Evolutionary conservation across 345 rosid species (phyloP).

Genomic region (Eucalyptus curtisii): DNA sequence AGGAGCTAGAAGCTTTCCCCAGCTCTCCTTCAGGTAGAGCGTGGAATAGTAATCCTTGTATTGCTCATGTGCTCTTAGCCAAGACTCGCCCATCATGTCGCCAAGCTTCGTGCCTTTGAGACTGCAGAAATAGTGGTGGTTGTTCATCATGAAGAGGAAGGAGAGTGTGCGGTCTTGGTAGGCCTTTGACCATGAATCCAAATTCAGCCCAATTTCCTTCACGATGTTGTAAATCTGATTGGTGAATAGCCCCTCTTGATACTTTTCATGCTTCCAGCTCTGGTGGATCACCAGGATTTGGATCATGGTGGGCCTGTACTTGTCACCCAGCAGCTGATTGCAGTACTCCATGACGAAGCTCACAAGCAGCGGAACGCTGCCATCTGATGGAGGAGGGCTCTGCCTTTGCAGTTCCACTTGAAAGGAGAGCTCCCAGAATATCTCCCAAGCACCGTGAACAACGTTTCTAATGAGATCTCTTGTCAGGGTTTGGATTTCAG

Average conservation of each 20-base stretch:
- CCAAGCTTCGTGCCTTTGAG: constrained; percentile 59
- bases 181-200: constrained; percentile 66
- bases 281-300: constrained; percentile 44
- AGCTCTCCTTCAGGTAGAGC: constrained; percentile 48
- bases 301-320: constrained; percentile 36
- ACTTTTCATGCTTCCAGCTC: constrained; percentile 54
- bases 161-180: constrained; percentile 26
- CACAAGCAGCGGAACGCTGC: constrained; percentile 51
- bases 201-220: constrained; percentile 50
- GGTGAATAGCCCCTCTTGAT: constrained; percentile 29
- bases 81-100: constrained; percentile 66
- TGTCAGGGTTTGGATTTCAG: constrained; percentile 40
- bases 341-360: constrained; percentile 58
- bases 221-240: constrained; percentile 36
- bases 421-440: constrained; percentile 61
- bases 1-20: constrained; percentile 33
- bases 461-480: constrained; percentile 47
- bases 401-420: constrained; percentile 62
- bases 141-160: constrained; percentile 84
- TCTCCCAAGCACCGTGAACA: constrained; percentile 41
- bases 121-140: constrained; percentile 47
- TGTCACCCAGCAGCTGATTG: constrained; percentile 38
- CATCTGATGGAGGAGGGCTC: constrained; percentile 38
- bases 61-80: constrained; percentile 58
- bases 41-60: constrained; percentile 57